These are phyloP conservation scores for Marchantia polymorpha DNA, from an alignment of 225 moss, liverwort and hornwort species.

Conservation along the genomic window DNA sequence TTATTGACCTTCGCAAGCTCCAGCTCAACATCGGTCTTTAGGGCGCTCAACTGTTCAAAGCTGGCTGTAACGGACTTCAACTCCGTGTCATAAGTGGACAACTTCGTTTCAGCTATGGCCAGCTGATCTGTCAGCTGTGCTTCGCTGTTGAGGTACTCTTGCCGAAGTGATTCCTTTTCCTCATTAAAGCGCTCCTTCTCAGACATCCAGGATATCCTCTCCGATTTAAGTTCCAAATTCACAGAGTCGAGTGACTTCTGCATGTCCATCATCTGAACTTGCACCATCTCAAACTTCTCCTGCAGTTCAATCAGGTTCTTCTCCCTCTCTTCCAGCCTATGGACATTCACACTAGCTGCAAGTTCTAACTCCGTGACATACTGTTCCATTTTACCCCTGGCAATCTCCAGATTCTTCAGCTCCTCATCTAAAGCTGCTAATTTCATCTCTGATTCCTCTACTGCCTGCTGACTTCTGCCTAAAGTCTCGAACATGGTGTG, in stretches of 20 bases:
- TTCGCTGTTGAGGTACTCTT: neutral
- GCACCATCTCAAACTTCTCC: constrained; percentile 10
- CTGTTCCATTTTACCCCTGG: constrained; percentile 16
- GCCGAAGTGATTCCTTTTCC: neutral
- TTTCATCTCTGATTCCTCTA: constrained; percentile 13
- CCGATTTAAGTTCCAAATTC: neutral
- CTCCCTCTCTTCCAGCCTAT: constrained; percentile 18
- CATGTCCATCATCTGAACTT: constrained; percentile 3
- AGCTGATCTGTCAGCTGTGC: constrained; percentile 25
- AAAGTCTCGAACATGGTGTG: constrained; percentile 14
- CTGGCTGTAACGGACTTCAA: constrained; percentile 9
- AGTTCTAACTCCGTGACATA: constrained; percentile 17
- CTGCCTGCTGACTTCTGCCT: constrained; percentile 20
- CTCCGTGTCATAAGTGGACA: constrained; percentile 15
- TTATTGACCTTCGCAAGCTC: constrained; percentile 24
- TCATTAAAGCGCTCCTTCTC: constrained; percentile 10
- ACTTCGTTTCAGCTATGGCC: constrained; percentile 19
- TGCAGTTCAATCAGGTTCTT: constrained; percentile 16
- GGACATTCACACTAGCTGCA: constrained; percentile 9
- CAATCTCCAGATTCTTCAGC: constrained; percentile 9
- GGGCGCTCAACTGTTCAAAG: neutral
- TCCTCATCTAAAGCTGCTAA: constrained; percentile 18
- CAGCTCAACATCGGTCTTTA: constrained; percentile 19
- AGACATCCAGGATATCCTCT: neutral
- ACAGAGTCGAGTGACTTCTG: neutral